A percentile compares a stretch with the other conserved stretches of the same genome.
Conservation (phyloP, 306 rosid genomes). For the Prunus armeniaca region DNA sequence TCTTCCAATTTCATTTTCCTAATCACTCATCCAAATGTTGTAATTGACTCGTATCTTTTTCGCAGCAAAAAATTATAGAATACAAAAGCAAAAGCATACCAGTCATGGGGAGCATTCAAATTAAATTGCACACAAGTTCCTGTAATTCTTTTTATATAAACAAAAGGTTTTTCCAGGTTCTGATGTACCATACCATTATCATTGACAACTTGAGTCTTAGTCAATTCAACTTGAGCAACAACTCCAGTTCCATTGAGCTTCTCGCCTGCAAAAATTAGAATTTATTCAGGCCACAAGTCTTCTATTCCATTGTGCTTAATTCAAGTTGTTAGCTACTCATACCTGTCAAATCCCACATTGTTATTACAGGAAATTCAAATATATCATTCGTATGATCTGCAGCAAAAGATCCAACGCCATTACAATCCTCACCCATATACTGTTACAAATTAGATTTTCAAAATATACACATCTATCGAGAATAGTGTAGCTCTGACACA, state of each 20-base stretch:
- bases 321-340: neutral
- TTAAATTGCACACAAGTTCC: neutral
- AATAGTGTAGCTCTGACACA: neutral
- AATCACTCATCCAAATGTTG: neutral
- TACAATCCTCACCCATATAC: neutral
- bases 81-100: neutral
- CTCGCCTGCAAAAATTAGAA: slow-evolving; percentile 3
- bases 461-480: neutral
- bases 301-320: neutral
- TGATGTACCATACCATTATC: neutral
- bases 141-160: neutral
- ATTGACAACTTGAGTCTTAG: neutral
- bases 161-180: neutral
- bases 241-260: neutral
- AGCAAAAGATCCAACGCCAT: neutral
- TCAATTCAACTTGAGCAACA: slow-evolving; percentile 1
- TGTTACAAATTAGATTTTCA: neutral
- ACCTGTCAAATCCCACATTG: neutral
- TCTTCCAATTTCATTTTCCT: neutral
- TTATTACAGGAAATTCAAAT: neutral
- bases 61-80: neutral
- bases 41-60: neutral
- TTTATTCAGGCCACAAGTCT: neutral
- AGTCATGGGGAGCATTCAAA: neutral
- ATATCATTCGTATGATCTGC: neutral